These are phyloP conservation scores for Boletus vinaceobasis DNA, from an alignment of 768 basidiomycete genomes.

Conservation along the genomic window DNA sequence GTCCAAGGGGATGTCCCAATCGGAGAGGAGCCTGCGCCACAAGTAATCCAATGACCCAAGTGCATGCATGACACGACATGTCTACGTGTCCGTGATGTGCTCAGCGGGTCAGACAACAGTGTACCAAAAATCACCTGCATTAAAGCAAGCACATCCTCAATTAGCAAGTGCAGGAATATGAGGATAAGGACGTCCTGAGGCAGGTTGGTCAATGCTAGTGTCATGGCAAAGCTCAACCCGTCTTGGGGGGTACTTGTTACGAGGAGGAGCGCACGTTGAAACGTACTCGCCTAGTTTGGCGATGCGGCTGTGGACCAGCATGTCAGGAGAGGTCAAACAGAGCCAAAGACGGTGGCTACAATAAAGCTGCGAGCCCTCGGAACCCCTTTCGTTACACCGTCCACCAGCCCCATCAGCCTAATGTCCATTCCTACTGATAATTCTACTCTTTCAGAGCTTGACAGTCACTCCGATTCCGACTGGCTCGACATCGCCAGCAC, in stretches of 20 bases:
- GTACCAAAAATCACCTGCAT: constrained; percentile 40
- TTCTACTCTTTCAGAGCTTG: constrained; percentile 56
- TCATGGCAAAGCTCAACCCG: background rate
- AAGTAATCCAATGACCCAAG: constrained; percentile 49
- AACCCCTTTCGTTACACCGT: constrained; percentile 31
- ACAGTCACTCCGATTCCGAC: constrained; percentile 73
- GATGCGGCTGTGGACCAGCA: constrained; percentile 1
- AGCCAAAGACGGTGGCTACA: constrained; percentile 26
- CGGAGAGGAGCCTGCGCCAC: constrained; percentile 44
- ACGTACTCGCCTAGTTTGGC: background rate
- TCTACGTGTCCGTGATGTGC: constrained; percentile 38
- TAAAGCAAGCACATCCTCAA: constrained; percentile 44
- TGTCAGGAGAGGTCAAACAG: constrained; percentile 19
- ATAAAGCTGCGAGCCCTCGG: constrained; percentile 21
- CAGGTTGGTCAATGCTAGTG: constrained; percentile 29
- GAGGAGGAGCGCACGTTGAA: background rate
- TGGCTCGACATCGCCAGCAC: constrained; percentile 78
- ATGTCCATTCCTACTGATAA: constrained; percentile 37
- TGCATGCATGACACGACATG: constrained; percentile 59
- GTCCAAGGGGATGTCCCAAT: constrained; percentile 40
- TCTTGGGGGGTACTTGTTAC: background rate
- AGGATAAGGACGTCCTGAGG: constrained; percentile 45
- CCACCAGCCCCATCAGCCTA: constrained; percentile 18
- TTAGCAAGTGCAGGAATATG: constrained; percentile 32
- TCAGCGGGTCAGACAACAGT: constrained; percentile 8